Evolutionary conservation across 2,329 filamentous ascomycete species (phyloP), one percentile per base, ranked within the genome.

Genomic region (Pseudogymnoascus sp.): DNA sequence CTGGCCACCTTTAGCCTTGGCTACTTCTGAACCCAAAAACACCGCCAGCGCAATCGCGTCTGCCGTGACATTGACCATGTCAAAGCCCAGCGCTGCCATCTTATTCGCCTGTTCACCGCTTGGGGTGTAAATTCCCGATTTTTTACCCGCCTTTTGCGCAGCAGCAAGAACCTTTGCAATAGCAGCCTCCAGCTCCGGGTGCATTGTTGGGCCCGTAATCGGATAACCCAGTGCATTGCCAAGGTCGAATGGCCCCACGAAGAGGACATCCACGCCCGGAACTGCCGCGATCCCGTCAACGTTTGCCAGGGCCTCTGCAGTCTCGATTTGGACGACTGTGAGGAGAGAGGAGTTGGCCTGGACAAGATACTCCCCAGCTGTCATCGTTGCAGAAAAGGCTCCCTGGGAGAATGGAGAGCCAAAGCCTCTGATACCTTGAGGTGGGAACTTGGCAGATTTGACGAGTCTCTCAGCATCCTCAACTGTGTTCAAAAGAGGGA

Each of bases 281-380:
- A 86, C 77, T 18, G 80, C 77, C 43, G 84, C 84, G 71, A 89
- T 88, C 59, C 82, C 82, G 36, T 88, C 84, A 1, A 88, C 80
- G 11, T 75, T 74, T 0, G 84, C 80, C 12, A 88, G 75, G 0
- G 85, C 85, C 71, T 87, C 85, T 65, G 77, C 76, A 0, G 86
- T 88, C 75, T 89, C 86, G 61, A 89, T 88, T 72, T 88, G 86
- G 9, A 88, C 84, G 75, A 88, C 86, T 14, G 83, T 87, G 64
- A 88, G 71, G 21, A 88, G 77, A 31, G 79, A 78, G 7, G 79
- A 77, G 69, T 85, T 85, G 56, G 82, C 82, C 62, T 82, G 78
- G 67, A 83, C 78, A 60, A 85, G 77, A 66, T 85, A 86, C 65
- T 83, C 80, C 11, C 80, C 79, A 65, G 81, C 78, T 9, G 75